Evolutionary conservation across 257 asterid genomes (phyloP).

Genomic region (Avicennia marina): DNA sequence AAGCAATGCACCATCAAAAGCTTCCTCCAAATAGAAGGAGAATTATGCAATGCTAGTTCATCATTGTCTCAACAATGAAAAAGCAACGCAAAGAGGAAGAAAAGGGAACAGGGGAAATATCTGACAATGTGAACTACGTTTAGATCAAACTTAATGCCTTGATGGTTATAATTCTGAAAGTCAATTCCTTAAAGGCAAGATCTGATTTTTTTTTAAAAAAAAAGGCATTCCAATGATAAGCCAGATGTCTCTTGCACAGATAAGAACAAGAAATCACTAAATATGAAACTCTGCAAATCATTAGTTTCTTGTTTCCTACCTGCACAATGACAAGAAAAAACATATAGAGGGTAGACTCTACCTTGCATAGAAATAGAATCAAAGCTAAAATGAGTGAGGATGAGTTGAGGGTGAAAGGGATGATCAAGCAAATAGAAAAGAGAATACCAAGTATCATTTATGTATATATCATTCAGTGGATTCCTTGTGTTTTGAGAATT

Average conservation of each 20-base stretch:
- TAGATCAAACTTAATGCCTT: neutral
- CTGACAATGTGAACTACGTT: neutral
- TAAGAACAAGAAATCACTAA: conserved; percentile 3
- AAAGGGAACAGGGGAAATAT: neutral
- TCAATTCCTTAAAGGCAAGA: conserved; percentile 8
- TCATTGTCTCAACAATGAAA: conserved; percentile 1
- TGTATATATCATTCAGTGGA: neutral
- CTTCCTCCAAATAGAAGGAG: neutral
- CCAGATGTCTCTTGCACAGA: neutral
- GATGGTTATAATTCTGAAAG: neutral
- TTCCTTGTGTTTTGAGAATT: neutral
- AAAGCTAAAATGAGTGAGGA: neutral
- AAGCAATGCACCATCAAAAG: neutral
- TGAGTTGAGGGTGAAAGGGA: neutral
- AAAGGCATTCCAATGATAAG: conserved; percentile 1
- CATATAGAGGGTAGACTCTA: neutral
- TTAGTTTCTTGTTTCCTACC: neutral
- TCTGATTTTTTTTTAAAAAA: no score
- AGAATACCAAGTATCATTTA: neutral
- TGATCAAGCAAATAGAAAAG: conserved; percentile 6
- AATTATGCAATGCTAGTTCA: neutral
- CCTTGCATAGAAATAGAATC: neutral
- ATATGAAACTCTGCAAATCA: conserved; percentile 8
- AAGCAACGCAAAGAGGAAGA: neutral
- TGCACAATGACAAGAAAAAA: neutral